Evolutionary conservation across 805 yeast species (phyloP).

Genomic region (Saccharomycopsis amapae): DNA sequence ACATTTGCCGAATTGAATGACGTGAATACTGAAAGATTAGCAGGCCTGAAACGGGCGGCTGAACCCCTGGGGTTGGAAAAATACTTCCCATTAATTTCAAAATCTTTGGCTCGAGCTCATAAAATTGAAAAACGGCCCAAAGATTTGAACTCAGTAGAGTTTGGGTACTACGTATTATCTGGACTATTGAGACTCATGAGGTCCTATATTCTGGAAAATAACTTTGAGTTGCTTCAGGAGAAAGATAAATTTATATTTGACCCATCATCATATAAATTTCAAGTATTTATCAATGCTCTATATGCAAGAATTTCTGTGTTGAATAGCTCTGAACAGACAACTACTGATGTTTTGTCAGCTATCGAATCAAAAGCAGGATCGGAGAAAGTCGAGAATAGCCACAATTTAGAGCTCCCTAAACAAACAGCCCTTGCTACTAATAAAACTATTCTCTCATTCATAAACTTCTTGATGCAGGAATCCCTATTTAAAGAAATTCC

Average conservation of each 20-base stretch:
- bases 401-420: too few relatives aligned
- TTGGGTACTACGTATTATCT: neutral
- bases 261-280: slow-evolving; percentile 15
- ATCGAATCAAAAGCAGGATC: too few relatives aligned
- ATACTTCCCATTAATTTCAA: slow-evolving; percentile 7
- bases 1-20: neutral
- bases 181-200: slow-evolving; percentile 11
- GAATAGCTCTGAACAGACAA: too few relatives aligned
- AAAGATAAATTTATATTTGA: slow-evolving; percentile 15
- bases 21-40: neutral
- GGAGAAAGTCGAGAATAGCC: too few relatives aligned
- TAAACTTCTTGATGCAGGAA: slow-evolving; percentile 4
- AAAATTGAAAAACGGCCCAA: neutral
- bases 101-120: neutral
- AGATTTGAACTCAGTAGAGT: neutral
- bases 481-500: slow-evolving; percentile 14
- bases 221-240: slow-evolving; percentile 7
- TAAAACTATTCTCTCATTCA: slow-evolving; percentile 8
- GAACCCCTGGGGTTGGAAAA: slow-evolving; percentile 5
- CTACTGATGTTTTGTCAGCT: too few relatives aligned
- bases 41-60: neutral
- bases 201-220: slow-evolving; percentile 3
- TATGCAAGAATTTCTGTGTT: slow-evolving; percentile 1
- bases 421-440: neutral
- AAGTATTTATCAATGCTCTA: slow-evolving; percentile 15